Base-by-base conservation (phyloP, 1,284 basidiomycete genomes). In the Fomitopsis schrenkii region DNA sequence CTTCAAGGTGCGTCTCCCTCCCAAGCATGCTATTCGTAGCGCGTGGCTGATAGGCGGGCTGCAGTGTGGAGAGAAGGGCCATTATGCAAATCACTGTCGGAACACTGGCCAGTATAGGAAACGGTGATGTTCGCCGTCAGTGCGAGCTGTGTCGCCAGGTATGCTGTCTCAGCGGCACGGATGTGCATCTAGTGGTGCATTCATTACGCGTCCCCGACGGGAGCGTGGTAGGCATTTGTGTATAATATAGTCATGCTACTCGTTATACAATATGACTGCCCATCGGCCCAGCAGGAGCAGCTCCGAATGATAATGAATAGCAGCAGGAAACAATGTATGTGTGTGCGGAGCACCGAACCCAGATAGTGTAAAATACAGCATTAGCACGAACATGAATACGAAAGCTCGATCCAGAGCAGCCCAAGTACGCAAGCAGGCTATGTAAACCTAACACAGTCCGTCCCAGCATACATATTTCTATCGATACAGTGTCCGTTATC, bases 71-170 rank as follows among this genome's bases (percentile, higher is more conserved):
- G 90, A 94, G 75, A 89, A 91, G 69, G 95, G 95, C 1, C 95
- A 97, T 73, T 97, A 96, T 71, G 95, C 95, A n/a, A 97, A 97
- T 72, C 87, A 92, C 67, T 97, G 95, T 76, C 90, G 61, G 93
- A 95, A 76, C 80, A 89, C n/a, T n/a, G 17, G 9, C 35, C 50
- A 53, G 30, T 53, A 35, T 42, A 55, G 52, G 54, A 59, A 59
- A 22, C 53, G 41, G 59, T 53, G n/a, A 38, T 38, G 50, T 19
- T 8, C 19, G n/a, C n/a, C 41, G 41, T 17, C 41, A n/a, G 9
- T 22, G 22, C 22, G 22, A 15, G 41, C 14, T 42, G 14, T n/a
- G 41, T 12, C 15, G 6, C 14, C 42, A 44, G 42, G 42, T 33
- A 19, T 4, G n/a, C 4, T 44, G 42, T 17, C n/a, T 19, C 42